phyloP scores from a whole-genome alignment of 768 basidiomycete species.

The Amanita subjunquillea region DNA sequence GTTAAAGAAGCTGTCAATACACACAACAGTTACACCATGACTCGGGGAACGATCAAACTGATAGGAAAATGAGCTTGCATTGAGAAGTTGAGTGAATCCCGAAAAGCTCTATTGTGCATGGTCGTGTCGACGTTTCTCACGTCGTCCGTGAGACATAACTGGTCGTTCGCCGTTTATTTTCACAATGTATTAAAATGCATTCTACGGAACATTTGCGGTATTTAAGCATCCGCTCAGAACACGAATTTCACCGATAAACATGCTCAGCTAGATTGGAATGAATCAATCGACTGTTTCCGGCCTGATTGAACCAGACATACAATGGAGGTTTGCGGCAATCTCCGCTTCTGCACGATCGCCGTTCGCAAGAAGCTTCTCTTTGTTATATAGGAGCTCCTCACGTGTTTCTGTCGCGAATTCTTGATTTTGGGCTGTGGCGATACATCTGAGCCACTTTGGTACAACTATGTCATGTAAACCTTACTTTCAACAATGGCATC shows the following conservation, averaged over 20 bases:
- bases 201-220: background rate
- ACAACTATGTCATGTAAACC: slow-evolving; percentile 19
- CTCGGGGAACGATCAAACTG: slow-evolving; percentile 1
- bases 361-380: slow-evolving; percentile 94
- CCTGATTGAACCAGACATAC: slow-evolving; percentile 23
- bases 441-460: slow-evolving; percentile 6
- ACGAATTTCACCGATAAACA: slow-evolving; percentile 58
- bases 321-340: slow-evolving; percentile 87
- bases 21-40: background rate
- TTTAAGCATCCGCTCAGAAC: background rate
- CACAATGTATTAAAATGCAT: background rate
- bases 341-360: slow-evolving; percentile 96
- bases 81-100: background rate
- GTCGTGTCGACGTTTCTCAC: background rate
- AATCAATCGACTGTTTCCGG: slow-evolving; percentile 8
- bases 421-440: slow-evolving; percentile 77
- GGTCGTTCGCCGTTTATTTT: background rate
- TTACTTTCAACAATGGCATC: slow-evolving; percentile 98
- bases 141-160: background rate
- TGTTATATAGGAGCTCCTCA: slow-evolving; percentile 98
- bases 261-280: slow-evolving; percentile 56
- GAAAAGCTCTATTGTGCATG: background rate
- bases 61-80: background rate
- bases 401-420: slow-evolving; percentile 97
- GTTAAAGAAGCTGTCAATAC: background rate